A percentile compares a stretch with the other conserved stretches of the same genome.
Evolutionary conservation across 768 basidiomycete genomes (phyloP).

Genomic region (Inosperma sp.): DNA sequence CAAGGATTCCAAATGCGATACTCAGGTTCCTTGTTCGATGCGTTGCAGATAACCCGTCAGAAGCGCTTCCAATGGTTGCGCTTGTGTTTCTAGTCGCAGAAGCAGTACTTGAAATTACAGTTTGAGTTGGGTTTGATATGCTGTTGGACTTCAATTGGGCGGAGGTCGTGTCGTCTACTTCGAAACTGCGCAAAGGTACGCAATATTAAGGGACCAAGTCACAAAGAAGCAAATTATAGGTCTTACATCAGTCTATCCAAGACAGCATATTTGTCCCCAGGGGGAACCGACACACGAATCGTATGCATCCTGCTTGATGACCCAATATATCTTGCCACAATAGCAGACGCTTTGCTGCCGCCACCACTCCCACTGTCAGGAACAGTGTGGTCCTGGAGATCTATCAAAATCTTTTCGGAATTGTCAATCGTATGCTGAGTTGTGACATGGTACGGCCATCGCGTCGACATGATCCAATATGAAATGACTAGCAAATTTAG

Average conservation of each 20-base stretch:
- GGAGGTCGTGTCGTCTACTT: background rate
- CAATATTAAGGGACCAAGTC: too few species aligned
- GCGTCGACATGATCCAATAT: slow-evolving; percentile 2
- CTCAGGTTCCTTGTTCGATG: background rate
- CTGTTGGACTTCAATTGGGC: background rate
- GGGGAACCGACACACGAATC: background rate
- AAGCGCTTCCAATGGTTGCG: background rate
- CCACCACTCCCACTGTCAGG: background rate
- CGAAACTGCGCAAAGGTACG: background rate
- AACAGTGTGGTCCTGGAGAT: slow-evolving; percentile 9
- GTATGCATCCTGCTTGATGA: background rate
- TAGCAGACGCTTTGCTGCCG: background rate
- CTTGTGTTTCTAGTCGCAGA: background rate
- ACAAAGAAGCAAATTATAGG: background rate
- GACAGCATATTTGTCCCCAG: background rate
- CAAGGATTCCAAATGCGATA: background rate
- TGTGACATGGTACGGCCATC: slow-evolving; percentile 5
- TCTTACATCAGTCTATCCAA: background rate
- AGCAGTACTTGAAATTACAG: background rate
- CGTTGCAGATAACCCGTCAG: background rate
- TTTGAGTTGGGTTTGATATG: background rate
- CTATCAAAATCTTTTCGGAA: background rate
- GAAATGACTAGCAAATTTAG: background rate
- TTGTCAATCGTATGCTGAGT: slow-evolving; percentile 2
- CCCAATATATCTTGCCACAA: background rate